Evolutionary conservation across 1,139 yeast genomes (phyloP), one percentile per base, ranked within the genome.

Genomic region (Suhomyces anneliseae): DNA sequence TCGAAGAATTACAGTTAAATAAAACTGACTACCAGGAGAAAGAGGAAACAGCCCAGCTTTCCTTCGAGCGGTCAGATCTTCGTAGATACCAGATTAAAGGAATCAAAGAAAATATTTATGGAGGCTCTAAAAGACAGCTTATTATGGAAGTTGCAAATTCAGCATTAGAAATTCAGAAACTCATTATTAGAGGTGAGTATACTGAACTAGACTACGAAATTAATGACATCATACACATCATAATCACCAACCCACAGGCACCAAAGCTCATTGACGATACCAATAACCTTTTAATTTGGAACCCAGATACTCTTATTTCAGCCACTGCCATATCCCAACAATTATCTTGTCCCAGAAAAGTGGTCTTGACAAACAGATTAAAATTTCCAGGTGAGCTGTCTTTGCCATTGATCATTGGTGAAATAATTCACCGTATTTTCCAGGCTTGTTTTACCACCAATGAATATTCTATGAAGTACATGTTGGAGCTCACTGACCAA

Each of bases 241-340:
- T 86, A n/a, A 67, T 78, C 8, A 73, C 76, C 1, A 70, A 75
- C 45, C 67, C 74, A 8, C 55, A 59, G 1, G 59, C 57, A 36
- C 74, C 74, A 1, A 64, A 64, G 37, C 51, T 73, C 8, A 77
- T 87, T 5, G 89, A 87, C 51, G 81, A 81, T 50, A 67, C 76
- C 31, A 78, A 76, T 40, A 83, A 87, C 55, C 63, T 90, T 27
- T 65, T 92, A 34, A 77, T 93, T 26, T 78, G 95, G 77, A 82
- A 88, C 55, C 99, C 99, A 0, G 99, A 93, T 61, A 68, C 81
- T 2, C 68, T 93, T 11, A 70, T 93, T 1, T 81, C 97, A 0
- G 90, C 96, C 4, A 93, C 99, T 0, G 72, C 85, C 4, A 80
- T 90, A 1, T 85, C 97, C 0, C 88, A 85, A 45, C 87, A 93